Evolutionary conservation across 441 rosid species (phyloP), one percentile per base, ranked within the genome.

Genomic region (Gossypium schwendimanii): DNA sequence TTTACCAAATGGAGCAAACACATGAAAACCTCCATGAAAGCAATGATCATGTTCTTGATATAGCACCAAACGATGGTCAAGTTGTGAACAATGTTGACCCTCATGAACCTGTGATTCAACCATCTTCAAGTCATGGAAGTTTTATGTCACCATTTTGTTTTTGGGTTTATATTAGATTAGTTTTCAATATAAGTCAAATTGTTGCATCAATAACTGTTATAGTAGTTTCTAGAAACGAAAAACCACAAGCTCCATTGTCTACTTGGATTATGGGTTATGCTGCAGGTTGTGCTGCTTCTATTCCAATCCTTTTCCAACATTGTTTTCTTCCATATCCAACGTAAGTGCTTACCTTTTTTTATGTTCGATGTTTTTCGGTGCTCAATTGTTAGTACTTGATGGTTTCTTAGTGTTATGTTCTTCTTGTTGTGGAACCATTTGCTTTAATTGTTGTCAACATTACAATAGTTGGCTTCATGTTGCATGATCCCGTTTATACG

Each of bases 241-340:
- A 31, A 17, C 1, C 61, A 10, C 60, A 52, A 5, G 61, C 61
- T 68, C 72, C 72, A 18, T 52, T 68, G 61, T 5, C 26, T 26
- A 10, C 11, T 17, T 68, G 72, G 72, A 52, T 68, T 6, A 5
- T 52, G 15, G 72, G 61, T 52, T 68, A 68, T 1, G 17, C 72
- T 2, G 72, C 39, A 6, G 72, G 72, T 10, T 52, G 72, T 68
- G 72, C 72, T 52, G 72, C 72, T 52, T 15, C 47, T 18, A 52
- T 68, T 68, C 72, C 72, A 15, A 28, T 31, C 49, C 72, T 68
- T 52, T 68, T 68, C 60, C 72, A 52, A 10, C 72, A 68, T 52
- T 17, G 49, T 28, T 68, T 68, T 31, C 72, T 68, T 68, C 61
- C 72, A 0, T 68, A 68, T 52, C 72, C 72, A 0, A 52, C 47